Conservation (phyloP, 2,329 filamentous ascomycete genomes). For the Rhynchosporium graminicola region DNA sequence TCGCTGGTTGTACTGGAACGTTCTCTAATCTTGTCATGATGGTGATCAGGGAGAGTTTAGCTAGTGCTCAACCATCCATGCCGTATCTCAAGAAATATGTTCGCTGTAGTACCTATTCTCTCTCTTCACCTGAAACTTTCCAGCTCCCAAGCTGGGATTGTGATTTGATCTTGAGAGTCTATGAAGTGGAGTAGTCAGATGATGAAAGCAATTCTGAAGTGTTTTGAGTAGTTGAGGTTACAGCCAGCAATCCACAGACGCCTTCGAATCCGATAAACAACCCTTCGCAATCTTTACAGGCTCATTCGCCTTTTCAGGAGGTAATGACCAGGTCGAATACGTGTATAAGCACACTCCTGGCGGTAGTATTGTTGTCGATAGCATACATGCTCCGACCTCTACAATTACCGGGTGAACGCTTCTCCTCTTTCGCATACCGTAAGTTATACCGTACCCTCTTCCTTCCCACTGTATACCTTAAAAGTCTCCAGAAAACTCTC, state of each 20-base stretch:
- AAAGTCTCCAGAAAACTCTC: neutral
- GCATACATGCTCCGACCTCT: slow-evolving; percentile 14
- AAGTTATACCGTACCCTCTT: neutral
- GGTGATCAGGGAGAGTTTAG: slow-evolving; percentile 45
- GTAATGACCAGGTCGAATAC: slow-evolving; percentile 41
- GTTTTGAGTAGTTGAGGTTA: neutral
- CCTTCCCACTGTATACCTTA: neutral
- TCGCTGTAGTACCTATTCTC: neutral
- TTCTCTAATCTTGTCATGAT: slow-evolving; percentile 47
- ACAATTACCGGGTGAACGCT: neutral
- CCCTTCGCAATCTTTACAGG: slow-evolving; percentile 47
- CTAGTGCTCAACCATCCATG: slow-evolving; percentile 47
- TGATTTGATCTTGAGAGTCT: too few relatives aligned
- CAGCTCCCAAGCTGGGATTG: too few relatives aligned
- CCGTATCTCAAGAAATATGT: slow-evolving; percentile 49
- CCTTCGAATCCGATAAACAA: slow-evolving; percentile 23
- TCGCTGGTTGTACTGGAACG: slow-evolving; percentile 47
- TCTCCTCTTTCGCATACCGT: slow-evolving; percentile 8
- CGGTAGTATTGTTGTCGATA: slow-evolving; percentile 37
- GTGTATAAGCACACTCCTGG: slow-evolving; percentile 42
- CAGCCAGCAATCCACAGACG: slow-evolving; percentile 18
- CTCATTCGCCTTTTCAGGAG: slow-evolving; percentile 38
- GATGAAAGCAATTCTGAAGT: too few relatives aligned
- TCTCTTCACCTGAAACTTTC: neutral
- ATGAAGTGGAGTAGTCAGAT: too few relatives aligned